Evolutionary conservation across 2,329 filamentous ascomycete genomes (phyloP).

Genomic region (Metarhizium humberi): DNA sequence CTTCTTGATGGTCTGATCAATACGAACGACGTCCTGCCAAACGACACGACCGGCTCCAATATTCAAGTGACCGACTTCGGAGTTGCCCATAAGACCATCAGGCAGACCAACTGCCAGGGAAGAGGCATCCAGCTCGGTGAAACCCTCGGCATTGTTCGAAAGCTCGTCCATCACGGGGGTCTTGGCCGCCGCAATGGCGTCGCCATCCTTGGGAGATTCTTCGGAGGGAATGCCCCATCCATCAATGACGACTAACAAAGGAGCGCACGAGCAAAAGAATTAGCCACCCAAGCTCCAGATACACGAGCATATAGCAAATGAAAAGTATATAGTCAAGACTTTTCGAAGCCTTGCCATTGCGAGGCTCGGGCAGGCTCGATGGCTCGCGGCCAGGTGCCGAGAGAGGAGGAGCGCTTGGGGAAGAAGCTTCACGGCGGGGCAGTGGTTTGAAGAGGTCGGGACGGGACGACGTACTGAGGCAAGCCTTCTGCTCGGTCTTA

Average conservation of each 20-base stretch:
- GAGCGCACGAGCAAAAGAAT: constrained; percentile 41
- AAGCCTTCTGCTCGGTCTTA: constrained; percentile 50
- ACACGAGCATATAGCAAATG: constrained; percentile 42
- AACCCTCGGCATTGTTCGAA: constrained; percentile 72
- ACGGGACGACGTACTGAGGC: constrained; percentile 46
- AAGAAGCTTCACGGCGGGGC: constrained; percentile 10
- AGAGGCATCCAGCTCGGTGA: constrained; percentile 87
- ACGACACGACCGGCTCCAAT: constrained; percentile 96
- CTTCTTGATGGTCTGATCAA: constrained; percentile 87
- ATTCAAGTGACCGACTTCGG: constrained; percentile 96
- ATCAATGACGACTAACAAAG: constrained; percentile 82
- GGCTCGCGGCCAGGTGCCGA: constrained; percentile 12
- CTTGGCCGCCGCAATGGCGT: constrained; percentile 88
- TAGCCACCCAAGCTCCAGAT: constrained; percentile 51
- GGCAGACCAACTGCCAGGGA: constrained; percentile 92
- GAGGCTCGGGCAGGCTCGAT: neutral
- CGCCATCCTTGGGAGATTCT: constrained; percentile 75
- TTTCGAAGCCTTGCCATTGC: neutral
- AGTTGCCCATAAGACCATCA: constrained; percentile 97
- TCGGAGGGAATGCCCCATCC: constrained; percentile 88
- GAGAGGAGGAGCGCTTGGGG: constrained; percentile 6
- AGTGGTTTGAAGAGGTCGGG: constrained; percentile 18
- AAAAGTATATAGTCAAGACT: constrained; percentile 32
- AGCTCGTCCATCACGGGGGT: constrained; percentile 95
- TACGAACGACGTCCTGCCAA: constrained; percentile 97